These are phyloP conservation scores for Globisporangium abappressorium DNA, from an alignment of 352 stramenopile genomes.

Conservation along the genomic window DNA sequence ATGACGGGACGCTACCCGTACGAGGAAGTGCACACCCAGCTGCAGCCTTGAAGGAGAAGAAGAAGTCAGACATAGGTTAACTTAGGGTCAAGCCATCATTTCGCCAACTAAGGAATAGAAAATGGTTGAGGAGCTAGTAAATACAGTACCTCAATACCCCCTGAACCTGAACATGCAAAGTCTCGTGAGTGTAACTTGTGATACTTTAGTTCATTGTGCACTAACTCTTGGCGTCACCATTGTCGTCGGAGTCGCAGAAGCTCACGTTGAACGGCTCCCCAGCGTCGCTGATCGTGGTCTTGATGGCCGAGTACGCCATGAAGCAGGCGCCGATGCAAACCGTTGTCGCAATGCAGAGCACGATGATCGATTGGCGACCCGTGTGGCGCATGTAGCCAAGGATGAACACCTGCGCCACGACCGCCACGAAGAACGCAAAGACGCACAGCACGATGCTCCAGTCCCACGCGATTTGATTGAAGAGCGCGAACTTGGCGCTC, in stretches of 20 bases:
- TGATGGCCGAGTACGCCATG: conserved; percentile 49
- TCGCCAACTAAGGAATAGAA: background rate
- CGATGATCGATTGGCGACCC: conserved; percentile 46
- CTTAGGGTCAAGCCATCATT: background rate
- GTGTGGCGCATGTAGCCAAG: conserved; percentile 45
- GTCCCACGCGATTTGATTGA: conserved; percentile 45
- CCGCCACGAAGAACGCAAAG: conserved; percentile 44
- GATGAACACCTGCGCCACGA: conserved; percentile 44
- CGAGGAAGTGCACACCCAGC: conserved; percentile 5
- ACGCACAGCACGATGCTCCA: conserved; percentile 35
- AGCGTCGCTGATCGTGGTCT: conserved; percentile 32
- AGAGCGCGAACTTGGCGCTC: conserved; percentile 46
- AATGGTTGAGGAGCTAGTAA: background rate
- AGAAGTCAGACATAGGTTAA: background rate
- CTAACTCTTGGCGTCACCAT: background rate
- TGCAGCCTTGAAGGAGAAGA: background rate
- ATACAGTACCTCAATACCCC: background rate
- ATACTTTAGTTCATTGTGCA: background rate
- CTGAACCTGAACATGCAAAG: background rate
- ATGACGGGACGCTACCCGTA: conserved; percentile 10
- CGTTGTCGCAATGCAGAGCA: conserved; percentile 41
- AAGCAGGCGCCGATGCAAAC: conserved; percentile 39
- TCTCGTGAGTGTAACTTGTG: background rate
- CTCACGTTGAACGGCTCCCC: conserved; percentile 29
- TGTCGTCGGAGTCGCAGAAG: conserved; percentile 23